Evolutionary conservation across 805 yeast genomes (phyloP), one percentile per base, ranked within the genome.

Genomic region (Priceomyces carsonii): DNA sequence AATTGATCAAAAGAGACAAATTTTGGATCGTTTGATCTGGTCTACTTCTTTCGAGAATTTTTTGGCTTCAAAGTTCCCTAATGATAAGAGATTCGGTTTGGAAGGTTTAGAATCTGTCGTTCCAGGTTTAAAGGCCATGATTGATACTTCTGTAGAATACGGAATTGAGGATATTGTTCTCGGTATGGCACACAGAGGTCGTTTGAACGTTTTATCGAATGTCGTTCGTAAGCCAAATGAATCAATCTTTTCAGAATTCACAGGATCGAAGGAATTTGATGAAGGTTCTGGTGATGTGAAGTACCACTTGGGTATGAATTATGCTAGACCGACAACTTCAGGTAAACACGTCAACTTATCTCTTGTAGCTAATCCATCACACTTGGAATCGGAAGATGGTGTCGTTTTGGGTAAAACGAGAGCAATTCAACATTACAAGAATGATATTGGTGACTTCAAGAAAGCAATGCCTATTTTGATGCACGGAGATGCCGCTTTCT

Each of bases 131-230:
- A 93, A 93, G 73, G 85, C 96, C 32, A 65, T 93, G 60, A 89
- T 93, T 59, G 99, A 93, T 67, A 82, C 89, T 48, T 77, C 96
- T 29, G 98, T 90, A 33, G 95, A 85, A 48, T 69, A 73, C 43
- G 99, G 99, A 53, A 83, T 91, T 35, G 96, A 90, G 68, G 98
- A 91, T 62, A 82, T 93, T 43, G 95, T 91, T 55, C 84, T 93
- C 53, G 99, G 99, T 73, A 93, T 93, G 98, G 97, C 99, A 35
- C 99, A 93, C 70, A 86, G 99, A 78, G 99, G 99, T 70, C 83
- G 99, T 73, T 76, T 93, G 56, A 93, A 93, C 67, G 90, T 93
- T 83, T 79, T 93, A 67, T 88, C 98, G 42, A 93, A 93, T 71
- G 98, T 93, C 54, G 97, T 93, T 32, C 85, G 99, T 72, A 93